These are phyloP conservation scores for Pogostemon cablin DNA, from an alignment of 257 asterid genomes.

Conservation along the genomic window DNA sequence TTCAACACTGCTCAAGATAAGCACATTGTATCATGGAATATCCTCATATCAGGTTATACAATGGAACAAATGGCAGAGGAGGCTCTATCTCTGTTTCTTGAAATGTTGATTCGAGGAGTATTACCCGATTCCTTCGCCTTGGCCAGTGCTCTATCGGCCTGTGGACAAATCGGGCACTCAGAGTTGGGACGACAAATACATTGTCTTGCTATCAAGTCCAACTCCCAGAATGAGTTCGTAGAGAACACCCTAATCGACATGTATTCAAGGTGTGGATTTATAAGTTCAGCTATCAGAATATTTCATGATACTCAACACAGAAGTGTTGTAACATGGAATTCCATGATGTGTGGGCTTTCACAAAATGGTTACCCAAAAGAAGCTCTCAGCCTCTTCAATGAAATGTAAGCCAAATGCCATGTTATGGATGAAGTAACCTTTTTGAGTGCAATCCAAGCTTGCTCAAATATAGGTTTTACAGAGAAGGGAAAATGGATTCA, in stretches of 20 bases:
- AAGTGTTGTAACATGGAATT: conserved; percentile 77
- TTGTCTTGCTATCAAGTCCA: conserved; percentile 54
- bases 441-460: conserved; percentile 77
- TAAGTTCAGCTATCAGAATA: conserved; percentile 50
- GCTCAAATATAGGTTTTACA: conserved; percentile 60
- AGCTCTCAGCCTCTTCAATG: conserved; percentile 60
- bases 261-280: conserved; percentile 73
- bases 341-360: conserved; percentile 76
- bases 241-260: conserved; percentile 75
- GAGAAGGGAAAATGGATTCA: conserved; percentile 87
- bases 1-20: conserved; percentile 50
- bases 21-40: conserved; percentile 74
- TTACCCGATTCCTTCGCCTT: conserved; percentile 73
- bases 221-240: conserved; percentile 60
- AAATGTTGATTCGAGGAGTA: conserved; percentile 59
- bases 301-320: conserved; percentile 43
- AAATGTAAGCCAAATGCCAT: conserved; percentile 47
- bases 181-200: conserved; percentile 72
- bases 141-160: conserved; percentile 72
- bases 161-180: conserved; percentile 59
- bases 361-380: conserved; percentile 67
- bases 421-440: conserved; percentile 78
- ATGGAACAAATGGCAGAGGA: conserved; percentile 55
- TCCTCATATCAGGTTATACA: conserved; percentile 80
- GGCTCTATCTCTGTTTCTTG: conserved; percentile 65